Evolutionary conservation across 2,329 filamentous ascomycete genomes (phyloP).

Genomic region (Monosporascus ibericus): DNA sequence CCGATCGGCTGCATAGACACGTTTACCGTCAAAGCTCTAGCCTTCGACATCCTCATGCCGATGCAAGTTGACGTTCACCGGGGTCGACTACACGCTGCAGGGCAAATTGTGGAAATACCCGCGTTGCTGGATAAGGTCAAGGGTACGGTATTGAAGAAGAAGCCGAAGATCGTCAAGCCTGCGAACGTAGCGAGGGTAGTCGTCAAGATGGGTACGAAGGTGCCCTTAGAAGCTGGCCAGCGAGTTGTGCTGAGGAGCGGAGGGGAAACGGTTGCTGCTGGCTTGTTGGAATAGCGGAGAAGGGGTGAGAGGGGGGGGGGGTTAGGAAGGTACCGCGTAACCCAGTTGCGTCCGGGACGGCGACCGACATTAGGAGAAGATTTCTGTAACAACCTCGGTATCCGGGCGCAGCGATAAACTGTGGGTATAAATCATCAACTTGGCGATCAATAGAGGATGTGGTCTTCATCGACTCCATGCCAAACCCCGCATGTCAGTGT

Average conservation of each 20-base stretch:
- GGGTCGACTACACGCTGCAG: slow-evolving; percentile 74
- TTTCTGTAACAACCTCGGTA: no score
- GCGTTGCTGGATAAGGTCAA: slow-evolving; percentile 73
- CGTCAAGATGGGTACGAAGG: slow-evolving; percentile 65
- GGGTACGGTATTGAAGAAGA: slow-evolving; percentile 73
- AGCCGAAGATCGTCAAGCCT: slow-evolving; percentile 76
- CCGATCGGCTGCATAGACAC: slow-evolving; percentile 66
- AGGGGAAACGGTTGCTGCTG: slow-evolving; percentile 82
- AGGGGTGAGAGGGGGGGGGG: not conserved
- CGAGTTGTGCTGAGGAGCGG: slow-evolving; percentile 74
- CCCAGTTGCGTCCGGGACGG: not conserved
- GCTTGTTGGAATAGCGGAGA: slow-evolving; percentile 63
- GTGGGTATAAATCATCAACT: no score
- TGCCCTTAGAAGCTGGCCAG: slow-evolving; percentile 75
- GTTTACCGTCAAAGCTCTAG: slow-evolving; percentile 78
- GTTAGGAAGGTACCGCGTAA: no score
- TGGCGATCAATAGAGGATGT: no score
- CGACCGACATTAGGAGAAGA: not conserved
- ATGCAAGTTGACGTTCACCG: slow-evolving; percentile 86
- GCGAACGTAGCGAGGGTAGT: slow-evolving; percentile 70
- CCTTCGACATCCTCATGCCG: slow-evolving; percentile 84
- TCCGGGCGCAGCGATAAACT: no score
- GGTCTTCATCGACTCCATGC: no score
- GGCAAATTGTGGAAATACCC: slow-evolving; percentile 64
- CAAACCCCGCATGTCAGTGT: no score